A percentile compares a stretch with the other conserved stretches of the same genome.
Conservation (phyloP, 2,329 filamentous ascomycete genomes). For the Diaporthe sp. region DNA sequence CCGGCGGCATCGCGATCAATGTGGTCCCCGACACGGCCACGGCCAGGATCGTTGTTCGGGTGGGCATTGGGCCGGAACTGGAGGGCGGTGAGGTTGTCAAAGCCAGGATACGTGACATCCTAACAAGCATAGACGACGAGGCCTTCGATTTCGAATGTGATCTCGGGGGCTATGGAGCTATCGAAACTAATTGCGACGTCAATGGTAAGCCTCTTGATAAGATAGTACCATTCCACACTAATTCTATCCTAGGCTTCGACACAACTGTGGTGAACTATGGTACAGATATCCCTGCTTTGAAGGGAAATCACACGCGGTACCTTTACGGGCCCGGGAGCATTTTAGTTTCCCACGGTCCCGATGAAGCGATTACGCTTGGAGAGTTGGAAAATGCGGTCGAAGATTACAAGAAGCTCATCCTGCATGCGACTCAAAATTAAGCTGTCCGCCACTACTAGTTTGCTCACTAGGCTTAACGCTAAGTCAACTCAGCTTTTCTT, state of each 20-base stretch:
- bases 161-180: conserved; percentile 73
- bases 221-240: not conserved
- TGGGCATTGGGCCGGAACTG: conserved; percentile 68
- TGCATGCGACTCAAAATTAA: conserved; percentile 61
- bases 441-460: not conserved
- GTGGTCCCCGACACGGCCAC: conserved; percentile 83
- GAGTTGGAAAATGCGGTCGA: conserved; percentile 84
- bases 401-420: conserved; percentile 80
- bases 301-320: conserved; percentile 75
- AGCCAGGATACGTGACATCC: conserved; percentile 66
- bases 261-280: conserved; percentile 90
- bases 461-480: too few species aligned
- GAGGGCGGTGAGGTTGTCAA: conserved; percentile 66
- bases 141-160: conserved; percentile 74
- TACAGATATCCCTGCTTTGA: conserved; percentile 87
- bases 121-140: conserved; percentile 67
- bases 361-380: conserved; percentile 82
- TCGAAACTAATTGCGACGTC: conserved; percentile 84
- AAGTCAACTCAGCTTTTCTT: too few species aligned
- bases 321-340: conserved; percentile 79
- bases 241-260: conserved; percentile 71
- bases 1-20: conserved; percentile 87
- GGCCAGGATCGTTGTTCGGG: conserved; percentile 78
- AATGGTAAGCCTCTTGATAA: conserved; percentile 65
- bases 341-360: conserved; percentile 86